A percentile compares a stretch with the other conserved stretches of the same genome.
Evolutionary conservation across 345 rosid genomes (phyloP).

Genomic region (Punica granatum): DNA sequence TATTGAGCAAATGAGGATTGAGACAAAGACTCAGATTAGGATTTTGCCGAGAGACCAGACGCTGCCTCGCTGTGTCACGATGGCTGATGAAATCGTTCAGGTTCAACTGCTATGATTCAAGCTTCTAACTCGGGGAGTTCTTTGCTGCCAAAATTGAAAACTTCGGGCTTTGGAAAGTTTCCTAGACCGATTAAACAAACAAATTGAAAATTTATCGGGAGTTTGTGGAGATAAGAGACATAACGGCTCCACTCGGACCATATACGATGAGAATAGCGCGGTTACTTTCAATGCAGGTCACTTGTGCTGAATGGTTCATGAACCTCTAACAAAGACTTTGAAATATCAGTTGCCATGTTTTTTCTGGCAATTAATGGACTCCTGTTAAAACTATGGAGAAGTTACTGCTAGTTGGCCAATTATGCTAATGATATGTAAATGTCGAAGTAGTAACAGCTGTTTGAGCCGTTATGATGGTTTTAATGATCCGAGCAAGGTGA

Average conservation of each 20-base stretch:
- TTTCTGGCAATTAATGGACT: background rate
- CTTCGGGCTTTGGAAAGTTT: background rate
- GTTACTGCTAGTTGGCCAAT: background rate
- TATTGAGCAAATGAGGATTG: constrained; percentile 98
- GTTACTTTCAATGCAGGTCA: background rate
- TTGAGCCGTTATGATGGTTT: background rate
- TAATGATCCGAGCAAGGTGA: background rate
- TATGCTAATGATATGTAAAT: too few relatives aligned
- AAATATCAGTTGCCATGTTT: background rate
- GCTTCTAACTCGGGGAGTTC: background rate
- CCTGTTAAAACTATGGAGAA: background rate
- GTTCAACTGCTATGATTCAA: constrained; percentile 18
- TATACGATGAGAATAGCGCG: background rate
- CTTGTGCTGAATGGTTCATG: background rate
- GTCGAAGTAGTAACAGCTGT: background rate
- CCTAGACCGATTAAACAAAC: background rate
- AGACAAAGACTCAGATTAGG: constrained; percentile 98
- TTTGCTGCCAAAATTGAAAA: background rate
- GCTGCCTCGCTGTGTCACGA: constrained; percentile 81
- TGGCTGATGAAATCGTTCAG: constrained; percentile 94
- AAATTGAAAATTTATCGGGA: background rate
- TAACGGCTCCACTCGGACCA: background rate
- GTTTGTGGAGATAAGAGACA: background rate
- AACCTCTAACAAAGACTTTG: background rate
- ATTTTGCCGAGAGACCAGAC: constrained; percentile 85